Percentiles rank a stretch among this genome's conserved stretches.
These are phyloP conservation scores for Podosphaera fusca DNA, from an alignment of 2,329 filamentous ascomycete genomes.

Conservation along the genomic window DNA sequence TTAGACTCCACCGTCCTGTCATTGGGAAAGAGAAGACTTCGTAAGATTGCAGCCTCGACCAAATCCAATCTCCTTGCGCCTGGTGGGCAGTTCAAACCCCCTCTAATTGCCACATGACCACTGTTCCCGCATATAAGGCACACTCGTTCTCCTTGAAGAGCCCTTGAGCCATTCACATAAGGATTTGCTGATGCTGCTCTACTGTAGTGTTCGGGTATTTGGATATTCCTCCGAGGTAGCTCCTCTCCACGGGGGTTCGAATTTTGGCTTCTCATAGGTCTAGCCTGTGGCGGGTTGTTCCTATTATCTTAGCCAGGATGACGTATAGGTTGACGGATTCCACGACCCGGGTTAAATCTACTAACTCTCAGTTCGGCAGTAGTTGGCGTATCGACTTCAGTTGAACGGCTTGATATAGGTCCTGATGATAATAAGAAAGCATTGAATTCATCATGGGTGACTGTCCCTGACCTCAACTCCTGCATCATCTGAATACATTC, in stretches of 20 bases:
- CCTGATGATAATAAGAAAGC: neutral
- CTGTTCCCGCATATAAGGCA: neutral
- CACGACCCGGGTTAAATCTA: neutral
- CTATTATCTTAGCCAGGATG: neutral
- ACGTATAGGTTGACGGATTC: neutral
- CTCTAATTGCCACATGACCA: neutral
- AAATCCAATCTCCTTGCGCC: neutral
- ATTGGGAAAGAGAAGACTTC: neutral
- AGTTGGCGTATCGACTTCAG: neutral
- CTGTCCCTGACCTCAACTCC: neutral
- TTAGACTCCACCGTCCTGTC: neutral
- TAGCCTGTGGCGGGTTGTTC: neutral
- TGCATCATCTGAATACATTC: neutral
- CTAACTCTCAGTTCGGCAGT: too few relatives aligned
- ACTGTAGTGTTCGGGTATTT: neutral
- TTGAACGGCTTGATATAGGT: neutral
- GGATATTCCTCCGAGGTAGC: neutral
- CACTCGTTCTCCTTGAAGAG: neutral
- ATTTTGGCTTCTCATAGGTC: neutral
- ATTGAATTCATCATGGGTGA: neutral
- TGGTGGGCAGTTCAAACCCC: neutral
- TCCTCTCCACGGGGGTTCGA: neutral
- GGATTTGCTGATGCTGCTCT: neutral
- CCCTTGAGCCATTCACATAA: neutral
- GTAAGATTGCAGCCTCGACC: neutral